Evolutionary conservation across 805 yeast species (phyloP).

Genomic region (Sugiyamaella americana): DNA sequence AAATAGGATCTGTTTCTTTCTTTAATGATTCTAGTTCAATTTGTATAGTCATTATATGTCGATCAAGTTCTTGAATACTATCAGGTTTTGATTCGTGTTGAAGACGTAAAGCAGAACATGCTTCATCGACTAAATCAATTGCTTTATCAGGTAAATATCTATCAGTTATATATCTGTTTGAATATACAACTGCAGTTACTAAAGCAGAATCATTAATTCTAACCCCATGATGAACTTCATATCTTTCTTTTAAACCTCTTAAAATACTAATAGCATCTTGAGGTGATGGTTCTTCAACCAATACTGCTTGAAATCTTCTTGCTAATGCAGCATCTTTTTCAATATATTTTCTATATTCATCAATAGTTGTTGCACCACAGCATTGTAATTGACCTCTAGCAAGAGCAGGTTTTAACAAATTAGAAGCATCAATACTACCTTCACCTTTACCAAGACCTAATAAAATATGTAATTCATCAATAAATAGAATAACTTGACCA

Average conservation of each 20-base stretch:
- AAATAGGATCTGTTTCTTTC: conserved; percentile 84
- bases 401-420: conserved; percentile 83
- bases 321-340: conserved; percentile 96
- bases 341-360: conserved; percentile 85
- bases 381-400: conserved; percentile 91
- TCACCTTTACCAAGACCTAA: conserved; percentile 90
- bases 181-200: conserved; percentile 86
- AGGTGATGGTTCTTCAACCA: conserved; percentile 81
- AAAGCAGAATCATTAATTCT: conserved; percentile 87
- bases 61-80: conserved; percentile 80
- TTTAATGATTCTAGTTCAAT: conserved; percentile 91
- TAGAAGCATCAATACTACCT: conserved; percentile 94
- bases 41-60: conserved; percentile 86
- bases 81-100: conserved; percentile 98
- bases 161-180: conserved; percentile 87
- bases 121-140: conserved; percentile 93
- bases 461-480: conserved; percentile 85
- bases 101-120: conserved; percentile 87
- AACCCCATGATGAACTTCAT: conserved; percentile 97
- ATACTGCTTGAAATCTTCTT: conserved; percentile 85
- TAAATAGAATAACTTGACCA: conserved; percentile 72
- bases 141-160: conserved; percentile 94
- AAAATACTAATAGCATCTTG: conserved; percentile 86
- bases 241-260: conserved; percentile 87
- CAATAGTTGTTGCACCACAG: conserved; percentile 94